These are phyloP conservation scores for Cicer judaicum DNA, from an alignment of 306 rosid species.

Conservation along the genomic window DNA sequence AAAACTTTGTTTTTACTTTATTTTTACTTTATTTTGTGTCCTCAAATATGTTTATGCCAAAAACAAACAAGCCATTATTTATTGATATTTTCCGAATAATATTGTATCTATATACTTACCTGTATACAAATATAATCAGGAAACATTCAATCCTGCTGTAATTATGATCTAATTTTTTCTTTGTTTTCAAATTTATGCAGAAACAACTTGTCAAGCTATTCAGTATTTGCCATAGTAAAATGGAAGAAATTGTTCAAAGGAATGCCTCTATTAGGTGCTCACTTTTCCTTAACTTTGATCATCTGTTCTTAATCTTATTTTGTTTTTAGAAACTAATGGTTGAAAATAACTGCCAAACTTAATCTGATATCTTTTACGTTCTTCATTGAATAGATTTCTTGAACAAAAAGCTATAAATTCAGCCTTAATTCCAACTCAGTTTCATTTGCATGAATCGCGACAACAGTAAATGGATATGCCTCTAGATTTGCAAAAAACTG, in stretches of 20 bases:
- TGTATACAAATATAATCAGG: no score
- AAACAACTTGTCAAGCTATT: conserved; percentile 64
- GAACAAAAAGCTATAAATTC: conserved; percentile 11
- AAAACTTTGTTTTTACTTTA: not conserved
- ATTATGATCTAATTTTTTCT: no score
- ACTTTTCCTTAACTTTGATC: conserved; percentile 21
- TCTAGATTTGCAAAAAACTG: not conserved
- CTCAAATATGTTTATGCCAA: not conserved
- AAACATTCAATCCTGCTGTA: no score
- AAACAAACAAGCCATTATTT: no score
- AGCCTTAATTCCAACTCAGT: conserved; percentile 1
- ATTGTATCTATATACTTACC: no score
- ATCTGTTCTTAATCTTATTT: conserved; percentile 33
- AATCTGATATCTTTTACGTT: not conserved
- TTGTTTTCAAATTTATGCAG: conserved; percentile 53
- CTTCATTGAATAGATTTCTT: conserved; percentile 29
- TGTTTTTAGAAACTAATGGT: conserved; percentile 1
- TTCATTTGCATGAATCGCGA: conserved; percentile 4
- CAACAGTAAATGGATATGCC: not conserved
- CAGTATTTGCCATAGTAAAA: conserved; percentile 83
- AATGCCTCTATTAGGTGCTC: conserved; percentile 67
- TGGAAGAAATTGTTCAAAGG: conserved; percentile 71
- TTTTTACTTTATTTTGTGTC: not conserved
- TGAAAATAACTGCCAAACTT: not conserved
- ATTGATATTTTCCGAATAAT: no score